These are phyloP conservation scores for Fraxinus sp. DNA, from an alignment of 305 asterid species.

Conservation along the genomic window DNA sequence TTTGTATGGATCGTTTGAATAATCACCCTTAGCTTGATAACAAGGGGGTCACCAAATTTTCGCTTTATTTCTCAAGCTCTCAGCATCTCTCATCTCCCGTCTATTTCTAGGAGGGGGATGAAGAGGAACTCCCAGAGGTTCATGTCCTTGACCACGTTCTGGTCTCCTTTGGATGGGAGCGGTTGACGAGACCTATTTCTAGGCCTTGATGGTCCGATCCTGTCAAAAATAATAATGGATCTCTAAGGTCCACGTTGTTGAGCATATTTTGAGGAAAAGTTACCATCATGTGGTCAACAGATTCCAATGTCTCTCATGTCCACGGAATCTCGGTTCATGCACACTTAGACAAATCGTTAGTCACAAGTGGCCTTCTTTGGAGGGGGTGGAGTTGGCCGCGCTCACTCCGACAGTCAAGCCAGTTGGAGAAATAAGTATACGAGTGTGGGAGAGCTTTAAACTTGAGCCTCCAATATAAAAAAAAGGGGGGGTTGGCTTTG, in stretches of 20 bases:
- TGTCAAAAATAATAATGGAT: background rate
- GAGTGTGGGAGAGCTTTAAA: background rate
- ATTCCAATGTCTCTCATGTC: background rate
- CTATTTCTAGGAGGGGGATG: background rate
- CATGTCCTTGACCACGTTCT: background rate
- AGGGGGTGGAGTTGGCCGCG: background rate
- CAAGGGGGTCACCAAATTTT: background rate
- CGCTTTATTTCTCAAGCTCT: background rate
- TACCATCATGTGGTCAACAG: background rate
- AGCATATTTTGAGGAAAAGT: background rate
- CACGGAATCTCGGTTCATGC: background rate
- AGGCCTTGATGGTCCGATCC: background rate
- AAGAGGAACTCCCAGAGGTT: background rate
- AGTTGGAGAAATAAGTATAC: background rate
- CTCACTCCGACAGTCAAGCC: background rate
- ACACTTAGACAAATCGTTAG: background rate
- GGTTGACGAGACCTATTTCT: background rate
- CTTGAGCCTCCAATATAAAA: background rate
- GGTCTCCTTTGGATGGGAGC: background rate
- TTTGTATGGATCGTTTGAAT: background rate
- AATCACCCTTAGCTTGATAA: background rate
- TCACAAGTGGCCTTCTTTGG: background rate
- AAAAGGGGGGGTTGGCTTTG: background rate
- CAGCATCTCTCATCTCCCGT: background rate
- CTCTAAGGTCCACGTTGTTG: background rate